These are phyloP conservation scores for Protea cynaroides DNA, from an alignment of 164 flowering plant species.

Conservation along the genomic window DNA sequence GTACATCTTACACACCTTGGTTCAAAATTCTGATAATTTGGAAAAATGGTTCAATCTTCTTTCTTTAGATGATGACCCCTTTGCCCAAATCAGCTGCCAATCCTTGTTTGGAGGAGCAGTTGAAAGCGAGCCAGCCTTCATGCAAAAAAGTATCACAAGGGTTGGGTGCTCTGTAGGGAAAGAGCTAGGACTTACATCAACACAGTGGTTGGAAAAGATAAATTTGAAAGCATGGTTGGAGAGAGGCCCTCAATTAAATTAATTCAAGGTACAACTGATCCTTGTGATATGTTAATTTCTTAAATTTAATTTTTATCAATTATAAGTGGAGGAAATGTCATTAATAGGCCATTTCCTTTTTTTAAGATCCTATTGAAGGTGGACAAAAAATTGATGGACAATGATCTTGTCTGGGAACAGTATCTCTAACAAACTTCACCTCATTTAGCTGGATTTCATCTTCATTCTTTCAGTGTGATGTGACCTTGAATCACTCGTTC, in stretches of 20 bases:
- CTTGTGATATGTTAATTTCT: slow-evolving; percentile 4
- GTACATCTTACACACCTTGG: slow-evolving; percentile 57
- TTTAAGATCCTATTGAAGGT: slow-evolving; percentile 74
- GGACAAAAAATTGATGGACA: slow-evolving; percentile 54
- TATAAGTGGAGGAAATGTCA: background rate
- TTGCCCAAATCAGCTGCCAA: slow-evolving; percentile 48
- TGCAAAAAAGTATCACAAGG: slow-evolving; percentile 74
- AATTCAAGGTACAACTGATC: slow-evolving; percentile 62
- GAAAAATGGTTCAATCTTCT: slow-evolving; percentile 61
- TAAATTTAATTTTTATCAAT: slow-evolving; percentile 3
- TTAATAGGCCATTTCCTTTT: background rate
- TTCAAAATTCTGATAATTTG: slow-evolving; percentile 67
- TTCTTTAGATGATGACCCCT: slow-evolving; percentile 81
- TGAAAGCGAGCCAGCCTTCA: slow-evolving; percentile 68
- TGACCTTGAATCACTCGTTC: slow-evolving; percentile 79
- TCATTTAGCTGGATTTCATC: slow-evolving; percentile 73
- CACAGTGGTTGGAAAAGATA: slow-evolving; percentile 48
- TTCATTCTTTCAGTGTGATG: slow-evolving; percentile 79
- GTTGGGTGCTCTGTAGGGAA: slow-evolving; percentile 52
- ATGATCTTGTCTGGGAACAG: slow-evolving; percentile 73
- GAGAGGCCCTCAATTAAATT: slow-evolving; percentile 56
- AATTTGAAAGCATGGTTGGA: slow-evolving; percentile 65
- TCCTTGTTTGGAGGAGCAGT: slow-evolving; percentile 67
- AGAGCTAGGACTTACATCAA: slow-evolving; percentile 35
- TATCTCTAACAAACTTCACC: slow-evolving; percentile 73